These are phyloP conservation scores for Deinandra increscens DNA, from an alignment of 129 eudicot species.

Conservation along the genomic window DNA sequence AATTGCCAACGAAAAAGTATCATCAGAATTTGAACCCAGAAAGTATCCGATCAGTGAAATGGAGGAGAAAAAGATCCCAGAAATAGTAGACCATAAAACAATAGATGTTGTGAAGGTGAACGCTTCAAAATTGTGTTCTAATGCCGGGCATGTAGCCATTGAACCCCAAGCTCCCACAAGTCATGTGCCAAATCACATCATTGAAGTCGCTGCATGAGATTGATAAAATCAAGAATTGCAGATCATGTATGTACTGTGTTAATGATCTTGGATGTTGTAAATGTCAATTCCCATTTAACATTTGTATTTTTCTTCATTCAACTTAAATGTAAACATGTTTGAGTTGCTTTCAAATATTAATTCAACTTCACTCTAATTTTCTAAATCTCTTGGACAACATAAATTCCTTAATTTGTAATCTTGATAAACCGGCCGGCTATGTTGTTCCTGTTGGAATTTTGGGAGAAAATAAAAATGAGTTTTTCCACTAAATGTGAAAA, in stretches of 20 bases:
- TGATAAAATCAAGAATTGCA: not conserved
- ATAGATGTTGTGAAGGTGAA: too few species aligned
- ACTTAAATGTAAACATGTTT: not conserved
- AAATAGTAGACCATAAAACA: constrained; percentile 6
- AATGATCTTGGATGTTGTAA: too few species aligned
- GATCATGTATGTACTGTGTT: too few species aligned
- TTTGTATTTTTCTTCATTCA: not conserved
- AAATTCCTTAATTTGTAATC: too few species aligned
- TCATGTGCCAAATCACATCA: constrained; percentile 13
- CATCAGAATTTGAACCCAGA: not conserved
- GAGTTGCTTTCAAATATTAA: not conserved
- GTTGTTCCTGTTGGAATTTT: too few species aligned
- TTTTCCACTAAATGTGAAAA: too few species aligned
- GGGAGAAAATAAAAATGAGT: too few species aligned
- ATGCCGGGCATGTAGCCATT: too few species aligned
- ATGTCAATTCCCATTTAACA: not conserved
- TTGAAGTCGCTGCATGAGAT: constrained; percentile 12
- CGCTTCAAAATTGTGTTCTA: too few species aligned
- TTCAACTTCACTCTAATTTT: too few species aligned
- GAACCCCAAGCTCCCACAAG: constrained; percentile 8
- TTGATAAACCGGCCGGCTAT: too few species aligned
- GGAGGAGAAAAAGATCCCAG: not conserved
- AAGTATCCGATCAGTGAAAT: not conserved
- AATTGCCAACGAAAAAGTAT: constrained; percentile 19
- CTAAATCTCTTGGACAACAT: too few species aligned